These are phyloP conservation scores for Hsuehochloa calcarea DNA, from an alignment of 176 grass and related monocot genomes.

Conservation along the genomic window DNA sequence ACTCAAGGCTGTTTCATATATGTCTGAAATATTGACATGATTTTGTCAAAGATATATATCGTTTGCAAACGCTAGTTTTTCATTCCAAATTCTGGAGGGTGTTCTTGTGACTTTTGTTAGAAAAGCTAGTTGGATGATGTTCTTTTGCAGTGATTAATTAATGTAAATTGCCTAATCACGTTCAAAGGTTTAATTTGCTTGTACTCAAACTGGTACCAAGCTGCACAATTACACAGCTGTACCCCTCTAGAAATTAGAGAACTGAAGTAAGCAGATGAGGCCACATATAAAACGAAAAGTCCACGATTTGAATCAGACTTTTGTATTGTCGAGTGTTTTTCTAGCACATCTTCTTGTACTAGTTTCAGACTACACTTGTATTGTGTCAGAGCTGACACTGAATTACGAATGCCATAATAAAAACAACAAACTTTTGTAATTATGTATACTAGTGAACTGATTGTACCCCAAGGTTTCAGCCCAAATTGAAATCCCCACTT, in stretches of 20 bases:
- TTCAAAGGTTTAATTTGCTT: not conserved
- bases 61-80: no score
- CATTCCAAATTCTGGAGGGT: not conserved
- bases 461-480: not conserved
- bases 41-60: no score
- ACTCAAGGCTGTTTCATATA: no score
- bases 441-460: not conserved
- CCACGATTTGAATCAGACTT: not conserved
- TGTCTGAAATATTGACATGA: no score
- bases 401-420: not conserved
- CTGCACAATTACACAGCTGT: constrained; percentile 1
- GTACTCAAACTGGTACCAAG: not conserved
- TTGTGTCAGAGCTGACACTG: not conserved
- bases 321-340: not conserved
- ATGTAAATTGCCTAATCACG: not conserved
- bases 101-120: not conserved
- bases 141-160: not conserved
- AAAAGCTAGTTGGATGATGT: not conserved
- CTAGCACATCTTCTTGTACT: not conserved
- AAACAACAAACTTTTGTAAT: not conserved
- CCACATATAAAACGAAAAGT: not conserved
- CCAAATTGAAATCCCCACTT: not conserved
- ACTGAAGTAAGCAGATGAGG: not conserved
- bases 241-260: not conserved
- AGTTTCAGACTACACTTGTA: not conserved